Conservation (phyloP, 495 filamentous ascomycete species). For the Penicillium parvum region DNA sequence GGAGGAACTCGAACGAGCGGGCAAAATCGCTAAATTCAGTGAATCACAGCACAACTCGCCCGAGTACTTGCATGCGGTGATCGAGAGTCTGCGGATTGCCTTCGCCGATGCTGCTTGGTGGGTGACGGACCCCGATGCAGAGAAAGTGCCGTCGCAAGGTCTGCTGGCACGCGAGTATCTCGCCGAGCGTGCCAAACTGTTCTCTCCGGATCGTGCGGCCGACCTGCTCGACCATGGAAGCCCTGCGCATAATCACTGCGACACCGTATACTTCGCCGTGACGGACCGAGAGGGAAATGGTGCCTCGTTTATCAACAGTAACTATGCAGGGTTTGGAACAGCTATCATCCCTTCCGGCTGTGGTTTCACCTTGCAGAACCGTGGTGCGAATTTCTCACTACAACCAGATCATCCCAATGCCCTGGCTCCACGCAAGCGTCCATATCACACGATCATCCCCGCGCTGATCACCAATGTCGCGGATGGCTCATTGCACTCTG, state of each 20-base stretch:
- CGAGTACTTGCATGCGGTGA: conserved; percentile 81
- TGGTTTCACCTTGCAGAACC: conserved; percentile 93
- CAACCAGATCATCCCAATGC: conserved; percentile 66
- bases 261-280: conserved; percentile 91
- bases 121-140: conserved; percentile 74
- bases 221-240: conserved; percentile 59
- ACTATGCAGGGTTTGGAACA: conserved; percentile 87
- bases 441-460: conserved; percentile 97
- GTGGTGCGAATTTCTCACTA: conserved; percentile 80
- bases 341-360: conserved; percentile 75
- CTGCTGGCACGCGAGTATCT: conserved; percentile 62
- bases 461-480: conserved; percentile 75
- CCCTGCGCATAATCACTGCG: conserved; percentile 65
- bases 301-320: conserved; percentile 94
- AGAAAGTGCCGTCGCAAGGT: conserved; percentile 57
- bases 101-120: conserved; percentile 91
- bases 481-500: conserved; percentile 69
- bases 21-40: conserved; percentile 65
- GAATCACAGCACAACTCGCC: conserved; percentile 68
- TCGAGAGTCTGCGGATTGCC: conserved; percentile 85
- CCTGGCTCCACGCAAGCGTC: conserved; percentile 76
- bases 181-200: conserved; percentile 63
- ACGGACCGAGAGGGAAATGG: conserved; percentile 81
- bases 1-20: conserved; percentile 70
- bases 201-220: conserved; percentile 54